Conservation (phyloP, 2,329 filamentous ascomycete genomes). For the Coccinonectria pachysandricola region DNA sequence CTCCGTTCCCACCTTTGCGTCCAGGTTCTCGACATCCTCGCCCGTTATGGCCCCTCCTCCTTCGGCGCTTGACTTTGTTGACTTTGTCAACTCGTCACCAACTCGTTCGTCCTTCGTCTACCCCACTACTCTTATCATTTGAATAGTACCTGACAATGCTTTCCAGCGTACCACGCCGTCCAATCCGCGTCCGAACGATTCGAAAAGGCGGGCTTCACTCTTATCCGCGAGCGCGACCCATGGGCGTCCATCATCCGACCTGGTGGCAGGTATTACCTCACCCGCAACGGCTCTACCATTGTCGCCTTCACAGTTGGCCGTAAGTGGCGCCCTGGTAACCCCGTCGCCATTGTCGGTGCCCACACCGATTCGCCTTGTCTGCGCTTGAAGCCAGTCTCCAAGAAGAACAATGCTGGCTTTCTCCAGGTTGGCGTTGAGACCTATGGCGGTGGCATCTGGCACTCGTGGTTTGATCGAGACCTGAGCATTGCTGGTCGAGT, state of each 20-base stretch:
- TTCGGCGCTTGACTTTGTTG: slow-evolving; percentile 71
- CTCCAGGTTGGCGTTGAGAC: slow-evolving; percentile 93
- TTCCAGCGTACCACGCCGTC: slow-evolving; percentile 84
- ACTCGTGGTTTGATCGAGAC: slow-evolving; percentile 97
- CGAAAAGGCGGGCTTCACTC: slow-evolving; percentile 72
- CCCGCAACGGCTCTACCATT: slow-evolving; percentile 84
- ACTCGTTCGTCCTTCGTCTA: slow-evolving; percentile 54
- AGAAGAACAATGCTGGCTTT: slow-evolving; percentile 77
- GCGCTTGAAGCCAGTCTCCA: slow-evolving; percentile 87
- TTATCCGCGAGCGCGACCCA: slow-evolving; percentile 81
- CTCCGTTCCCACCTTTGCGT: slow-evolving; percentile 2
- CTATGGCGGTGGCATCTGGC: slow-evolving; percentile 94
- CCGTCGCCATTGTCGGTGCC: slow-evolving; percentile 85
- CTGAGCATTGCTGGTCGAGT: slow-evolving; percentile 81
- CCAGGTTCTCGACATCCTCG: slow-evolving; percentile 21
- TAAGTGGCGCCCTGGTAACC: slow-evolving; percentile 85
- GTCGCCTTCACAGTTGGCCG: slow-evolving; percentile 85
- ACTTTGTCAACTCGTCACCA: slow-evolving; percentile 89
- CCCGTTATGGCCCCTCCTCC: slow-evolving; percentile 41
- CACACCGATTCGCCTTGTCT: slow-evolving; percentile 93
- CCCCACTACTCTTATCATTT: not conserved
- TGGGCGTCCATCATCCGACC: slow-evolving; percentile 73
- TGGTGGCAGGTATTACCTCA: slow-evolving; percentile 93
- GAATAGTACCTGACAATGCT: slow-evolving; percentile 13
- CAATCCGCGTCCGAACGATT: slow-evolving; percentile 66